Evolutionary conservation across 2,329 filamentous ascomycete species (phyloP).

Genomic region (Neopestalotiopsis rosae): DNA sequence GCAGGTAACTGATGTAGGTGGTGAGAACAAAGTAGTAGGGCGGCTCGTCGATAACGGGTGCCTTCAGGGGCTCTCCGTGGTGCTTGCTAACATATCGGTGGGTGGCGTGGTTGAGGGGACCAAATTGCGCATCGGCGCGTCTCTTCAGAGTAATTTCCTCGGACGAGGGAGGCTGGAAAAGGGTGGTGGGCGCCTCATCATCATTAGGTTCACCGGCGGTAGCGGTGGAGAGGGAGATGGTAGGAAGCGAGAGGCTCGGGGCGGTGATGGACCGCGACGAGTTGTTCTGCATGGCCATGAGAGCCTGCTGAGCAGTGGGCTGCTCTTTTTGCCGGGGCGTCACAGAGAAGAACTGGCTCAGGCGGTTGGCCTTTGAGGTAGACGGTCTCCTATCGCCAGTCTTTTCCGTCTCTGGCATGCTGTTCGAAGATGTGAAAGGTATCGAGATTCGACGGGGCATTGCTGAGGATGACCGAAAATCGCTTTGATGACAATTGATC

Average conservation of each 20-base stretch:
- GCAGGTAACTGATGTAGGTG: constrained; percentile 97
- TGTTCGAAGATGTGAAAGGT: constrained; percentile 57
- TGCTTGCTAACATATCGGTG: constrained; percentile 92
- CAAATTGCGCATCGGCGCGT: constrained; percentile 88
- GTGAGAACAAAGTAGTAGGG: constrained; percentile 97
- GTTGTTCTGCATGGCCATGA: constrained; percentile 66
- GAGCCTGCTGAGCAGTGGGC: constrained; percentile 68
- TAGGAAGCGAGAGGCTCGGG: constrained; percentile 80
- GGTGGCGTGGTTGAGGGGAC: constrained; percentile 77
- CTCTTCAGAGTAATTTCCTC: constrained; percentile 79
- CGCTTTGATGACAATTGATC: too few relatives aligned
- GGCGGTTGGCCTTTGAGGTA: constrained; percentile 73
- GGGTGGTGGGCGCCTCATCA: constrained; percentile 75
- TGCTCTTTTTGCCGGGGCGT: constrained; percentile 78
- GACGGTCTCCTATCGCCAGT: constrained; percentile 62
- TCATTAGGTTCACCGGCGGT: constrained; percentile 75
- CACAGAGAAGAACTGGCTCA: constrained; percentile 82
- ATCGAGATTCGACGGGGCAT: constrained; percentile 67
- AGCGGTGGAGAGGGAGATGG: constrained; percentile 89
- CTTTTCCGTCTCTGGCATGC: constrained; percentile 55
- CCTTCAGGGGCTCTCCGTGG: constrained; percentile 77
- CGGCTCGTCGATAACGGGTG: constrained; percentile 91
- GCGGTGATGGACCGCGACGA: constrained; percentile 70
- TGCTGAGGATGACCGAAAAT: constrained; percentile 36
- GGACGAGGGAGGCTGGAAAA: constrained; percentile 88